Percentiles rank a stretch among this genome's conserved stretches.
These are phyloP conservation scores for Leptosphaerulina australis DNA, from an alignment of 2,329 filamentous ascomycete genomes.

Conservation along the genomic window DNA sequence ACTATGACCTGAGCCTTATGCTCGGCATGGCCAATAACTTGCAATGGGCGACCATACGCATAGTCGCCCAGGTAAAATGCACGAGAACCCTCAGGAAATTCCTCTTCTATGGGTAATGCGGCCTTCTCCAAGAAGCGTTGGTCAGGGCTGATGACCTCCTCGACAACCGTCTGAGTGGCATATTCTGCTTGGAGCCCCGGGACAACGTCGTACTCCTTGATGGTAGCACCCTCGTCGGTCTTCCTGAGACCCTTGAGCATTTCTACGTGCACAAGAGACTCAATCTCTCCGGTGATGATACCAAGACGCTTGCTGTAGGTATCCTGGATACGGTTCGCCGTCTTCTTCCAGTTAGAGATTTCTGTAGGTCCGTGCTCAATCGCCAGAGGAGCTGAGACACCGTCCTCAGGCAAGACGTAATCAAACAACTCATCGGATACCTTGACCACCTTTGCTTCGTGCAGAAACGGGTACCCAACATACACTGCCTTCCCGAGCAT, in stretches of 20 bases:
- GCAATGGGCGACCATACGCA: slow-evolving; percentile 88
- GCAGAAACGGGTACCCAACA: slow-evolving; percentile 92
- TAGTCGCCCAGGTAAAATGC: slow-evolving; percentile 95
- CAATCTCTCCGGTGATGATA: slow-evolving; percentile 83
- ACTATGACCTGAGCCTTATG: slow-evolving; percentile 81
- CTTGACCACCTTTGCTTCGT: slow-evolving; percentile 87
- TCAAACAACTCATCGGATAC: slow-evolving; percentile 94
- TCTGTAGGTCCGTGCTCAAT: slow-evolving; percentile 76
- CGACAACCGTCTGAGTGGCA: slow-evolving; percentile 88
- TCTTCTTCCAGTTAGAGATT: slow-evolving; percentile 82
- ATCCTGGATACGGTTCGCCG: slow-evolving; percentile 80
- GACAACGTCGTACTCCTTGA: slow-evolving; percentile 91
- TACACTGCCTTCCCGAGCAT: slow-evolving; percentile 86
- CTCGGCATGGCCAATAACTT: slow-evolving; percentile 74
- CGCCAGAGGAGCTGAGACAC: slow-evolving; percentile 65
- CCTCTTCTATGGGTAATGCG: slow-evolving; percentile 86
- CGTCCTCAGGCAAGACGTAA: slow-evolving; percentile 73
- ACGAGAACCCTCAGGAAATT: slow-evolving; percentile 81
- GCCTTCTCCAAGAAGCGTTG: slow-evolving; percentile 89
- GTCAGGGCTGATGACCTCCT: slow-evolving; percentile 88
- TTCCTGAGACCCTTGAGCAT: slow-evolving; percentile 91
- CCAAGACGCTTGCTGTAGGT: slow-evolving; percentile 91
- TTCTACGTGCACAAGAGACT: slow-evolving; percentile 88
- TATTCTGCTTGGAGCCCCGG: slow-evolving; percentile 86
- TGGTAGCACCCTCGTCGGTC: slow-evolving; percentile 84